Conservation (phyloP, 352 stramenopile genomes). For the Phytophthora agathidicida region DNA sequence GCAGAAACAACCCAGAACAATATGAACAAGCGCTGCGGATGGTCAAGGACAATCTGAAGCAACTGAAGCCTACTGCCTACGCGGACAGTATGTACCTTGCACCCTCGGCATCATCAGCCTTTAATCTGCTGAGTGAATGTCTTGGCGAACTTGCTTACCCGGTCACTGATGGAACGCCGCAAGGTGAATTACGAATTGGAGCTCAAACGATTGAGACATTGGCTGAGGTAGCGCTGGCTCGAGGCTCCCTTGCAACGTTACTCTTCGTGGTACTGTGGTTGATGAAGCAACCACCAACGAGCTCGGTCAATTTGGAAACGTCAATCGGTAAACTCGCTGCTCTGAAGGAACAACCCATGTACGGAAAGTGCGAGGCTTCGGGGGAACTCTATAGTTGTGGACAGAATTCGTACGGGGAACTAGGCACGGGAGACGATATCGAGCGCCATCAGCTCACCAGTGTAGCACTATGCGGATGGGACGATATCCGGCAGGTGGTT, state of each 20-base stretch:
- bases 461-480: constrained; percentile 79
- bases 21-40: constrained; percentile 78
- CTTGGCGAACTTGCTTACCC: constrained; percentile 51
- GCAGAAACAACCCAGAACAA: constrained; percentile 62
- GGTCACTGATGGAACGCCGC: not conserved
- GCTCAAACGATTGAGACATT: constrained; percentile 76
- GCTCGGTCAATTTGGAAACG: constrained; percentile 54
- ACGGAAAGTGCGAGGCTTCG: constrained; percentile 85
- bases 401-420: constrained; percentile 90
- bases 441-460: constrained; percentile 82
- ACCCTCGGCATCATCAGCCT: constrained; percentile 71
- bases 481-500: constrained; percentile 84
- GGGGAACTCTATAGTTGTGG: constrained; percentile 88
- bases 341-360: constrained; percentile 87
- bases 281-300: constrained; percentile 56
- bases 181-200: constrained; percentile 40
- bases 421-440: constrained; percentile 86
- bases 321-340: constrained; percentile 72
- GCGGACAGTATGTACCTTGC: constrained; percentile 86
- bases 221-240: constrained; percentile 70
- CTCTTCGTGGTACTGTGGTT: constrained; percentile 77
- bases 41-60: constrained; percentile 69
- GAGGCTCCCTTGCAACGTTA: constrained; percentile 75
- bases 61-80: constrained; percentile 83
- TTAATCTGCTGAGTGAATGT: constrained; percentile 78